Evolutionary conservation across 306 rosid genomes (phyloP).

Genomic region (Quercus bicolor): DNA sequence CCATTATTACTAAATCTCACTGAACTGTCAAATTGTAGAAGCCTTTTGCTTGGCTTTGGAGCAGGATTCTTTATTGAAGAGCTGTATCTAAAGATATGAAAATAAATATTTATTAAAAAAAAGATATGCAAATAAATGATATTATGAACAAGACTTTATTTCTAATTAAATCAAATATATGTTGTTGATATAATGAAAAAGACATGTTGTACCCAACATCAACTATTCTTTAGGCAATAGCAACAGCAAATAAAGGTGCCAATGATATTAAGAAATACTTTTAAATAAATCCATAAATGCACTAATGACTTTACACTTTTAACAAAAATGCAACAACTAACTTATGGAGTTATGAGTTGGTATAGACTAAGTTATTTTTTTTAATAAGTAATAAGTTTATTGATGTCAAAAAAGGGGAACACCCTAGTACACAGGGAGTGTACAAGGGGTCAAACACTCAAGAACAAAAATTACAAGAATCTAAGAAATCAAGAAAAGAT

Average conservation of each 20-base stretch:
- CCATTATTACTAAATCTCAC: background rate
- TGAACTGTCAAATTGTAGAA: background rate
- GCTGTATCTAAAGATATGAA: too few species aligned
- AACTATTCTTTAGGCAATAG: background rate
- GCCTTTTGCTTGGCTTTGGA: background rate
- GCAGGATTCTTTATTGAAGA: background rate
- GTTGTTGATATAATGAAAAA: background rate
- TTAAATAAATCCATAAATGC: background rate
- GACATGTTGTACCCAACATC: background rate
- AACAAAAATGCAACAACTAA: background rate
- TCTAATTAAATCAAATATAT: background rate
- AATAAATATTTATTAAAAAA: background rate
- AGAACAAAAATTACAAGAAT: too few species aligned
- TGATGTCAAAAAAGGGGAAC: too few species aligned
- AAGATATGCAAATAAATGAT: background rate
- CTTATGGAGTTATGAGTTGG: background rate
- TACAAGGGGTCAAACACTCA: too few species aligned
- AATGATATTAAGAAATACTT: background rate
- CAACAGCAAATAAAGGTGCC: background rate
- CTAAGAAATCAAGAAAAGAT: too few species aligned
- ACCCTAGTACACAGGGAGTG: too few species aligned
- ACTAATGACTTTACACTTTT: background rate
- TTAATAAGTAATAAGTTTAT: too few species aligned
- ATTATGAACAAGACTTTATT: background rate
- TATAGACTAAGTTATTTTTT: background rate